Evolutionary conservation across 352 stramenopile genomes (phyloP).

Genomic region (Pythium guiyangense): DNA sequence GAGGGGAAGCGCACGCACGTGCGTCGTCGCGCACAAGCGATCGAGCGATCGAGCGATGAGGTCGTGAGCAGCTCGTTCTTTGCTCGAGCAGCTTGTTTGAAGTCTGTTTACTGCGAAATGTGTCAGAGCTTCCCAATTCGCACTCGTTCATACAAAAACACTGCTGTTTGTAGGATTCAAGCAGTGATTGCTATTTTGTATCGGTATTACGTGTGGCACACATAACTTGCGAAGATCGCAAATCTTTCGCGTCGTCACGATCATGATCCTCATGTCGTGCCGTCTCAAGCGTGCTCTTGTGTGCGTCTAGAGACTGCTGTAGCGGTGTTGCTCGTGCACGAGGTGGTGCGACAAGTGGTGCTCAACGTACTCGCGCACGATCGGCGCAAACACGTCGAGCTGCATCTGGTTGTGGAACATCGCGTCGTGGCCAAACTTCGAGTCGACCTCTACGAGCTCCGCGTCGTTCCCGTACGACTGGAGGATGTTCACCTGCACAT

Average conservation of each 20-base stretch:
- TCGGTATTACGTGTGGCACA: too few species aligned
- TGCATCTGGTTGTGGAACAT: conserved; percentile 87
- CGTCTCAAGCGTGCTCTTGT: too few species aligned
- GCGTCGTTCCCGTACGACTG: conserved; percentile 69
- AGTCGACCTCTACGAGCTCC: conserved; percentile 71
- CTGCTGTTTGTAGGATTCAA: too few species aligned
- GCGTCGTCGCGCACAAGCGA: too few species aligned
- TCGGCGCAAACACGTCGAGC: conserved; percentile 61
- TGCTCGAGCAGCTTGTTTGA: background rate
- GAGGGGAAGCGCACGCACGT: background rate
- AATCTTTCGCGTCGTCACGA: too few species aligned
- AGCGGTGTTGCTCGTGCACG: conserved; percentile 67
- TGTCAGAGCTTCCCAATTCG: too few species aligned
- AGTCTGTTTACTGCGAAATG: background rate
- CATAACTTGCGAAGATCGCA: too few species aligned
- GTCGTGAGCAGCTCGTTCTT: background rate
- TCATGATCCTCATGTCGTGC: too few species aligned
- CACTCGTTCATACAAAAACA: too few species aligned
- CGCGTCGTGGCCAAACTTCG: conserved; percentile 83
- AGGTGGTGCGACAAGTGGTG: conserved; percentile 48
- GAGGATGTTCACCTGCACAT: conserved; percentile 53
- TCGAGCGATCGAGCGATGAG: background rate
- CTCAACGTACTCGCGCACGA: conserved; percentile 70
- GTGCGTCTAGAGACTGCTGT: conserved; percentile 74
- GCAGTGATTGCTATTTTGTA: too few species aligned